Evolutionary conservation across 768 basidiomycete genomes (phyloP), one percentile per base, ranked within the genome.

Genomic region (Lentinula guzmanii): DNA sequence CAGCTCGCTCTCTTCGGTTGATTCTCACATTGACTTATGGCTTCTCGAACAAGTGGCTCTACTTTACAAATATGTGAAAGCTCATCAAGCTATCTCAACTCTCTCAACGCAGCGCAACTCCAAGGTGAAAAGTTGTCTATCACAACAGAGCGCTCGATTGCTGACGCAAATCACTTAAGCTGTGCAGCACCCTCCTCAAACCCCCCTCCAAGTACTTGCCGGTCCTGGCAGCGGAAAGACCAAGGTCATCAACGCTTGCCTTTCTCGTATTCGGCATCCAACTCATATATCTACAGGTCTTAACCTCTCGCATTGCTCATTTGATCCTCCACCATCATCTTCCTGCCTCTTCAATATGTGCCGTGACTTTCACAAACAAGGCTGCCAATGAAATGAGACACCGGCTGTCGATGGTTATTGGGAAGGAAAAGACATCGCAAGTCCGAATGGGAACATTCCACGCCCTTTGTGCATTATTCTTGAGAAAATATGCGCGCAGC

Each of bases 321-420:
- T 74, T 91, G 21, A 84, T 90, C 54, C 69, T 82, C 5, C 70
- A 78, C 33, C 81, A 86, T 66, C 66, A 66, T 28, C 67, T 88
- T 9, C 68, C 77, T 10, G 82, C 89, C 1, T 75, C 77, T 4
- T 76, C 83, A 16, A 87, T 91, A 72, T 89, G 87, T 67, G 87
- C 88, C 2, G 89, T 95, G 10, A 96, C 82, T 5, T 96, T 95
- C 71, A 94, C 93, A 9, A 93, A 93, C 75, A 93, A 93, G 71
- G 92, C 93, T 15, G 91, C 93, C 1, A 87, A 84, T 62, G 93
- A 95, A 75, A 93, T 95, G 91, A 80, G 83, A 57, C 79, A 83
- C 55, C 80, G 93, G 3, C 75, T 96, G 34, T 73, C 74, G 18
- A 82, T 80, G 62, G 72, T 94, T 3, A 79, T 96, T 39, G 93